Conservation (phyloP, 2,329 filamentous ascomycete species). For the Colletotrichum salicis region DNA sequence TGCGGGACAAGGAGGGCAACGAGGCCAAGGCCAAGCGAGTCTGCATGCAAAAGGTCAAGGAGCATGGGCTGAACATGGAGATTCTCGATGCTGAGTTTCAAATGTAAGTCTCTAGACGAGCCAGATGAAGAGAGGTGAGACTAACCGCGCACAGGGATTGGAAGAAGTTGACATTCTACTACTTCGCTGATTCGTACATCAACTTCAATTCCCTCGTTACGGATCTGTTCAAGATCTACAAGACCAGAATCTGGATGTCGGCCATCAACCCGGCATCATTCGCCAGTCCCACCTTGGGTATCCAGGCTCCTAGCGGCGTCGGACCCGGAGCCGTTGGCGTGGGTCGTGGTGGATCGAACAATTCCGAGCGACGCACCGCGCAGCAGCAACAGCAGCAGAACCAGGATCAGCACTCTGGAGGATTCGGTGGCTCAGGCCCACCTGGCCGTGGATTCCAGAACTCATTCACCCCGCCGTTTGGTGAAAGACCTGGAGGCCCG, state of each 20-base stretch:
- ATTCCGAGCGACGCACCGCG: constrained; percentile 58
- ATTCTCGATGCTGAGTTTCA: constrained; percentile 99
- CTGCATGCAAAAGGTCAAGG: constrained; percentile 95
- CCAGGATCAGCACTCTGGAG: constrained; percentile 45
- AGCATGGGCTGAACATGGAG: constrained; percentile 96
- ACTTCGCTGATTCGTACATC: constrained; percentile 97
- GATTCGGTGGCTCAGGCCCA: constrained; percentile 50
- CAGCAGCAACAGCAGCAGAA: constrained; percentile 52
- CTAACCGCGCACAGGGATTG: constrained; percentile 75
- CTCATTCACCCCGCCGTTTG: constrained; percentile 54
- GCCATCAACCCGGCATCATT: constrained; percentile 98
- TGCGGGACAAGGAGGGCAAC: constrained; percentile 96
- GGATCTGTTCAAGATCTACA: constrained; percentile 99
- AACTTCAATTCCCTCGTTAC: constrained; percentile 99
- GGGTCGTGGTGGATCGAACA: constrained; percentile 51
- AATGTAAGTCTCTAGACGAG: constrained; percentile 74
- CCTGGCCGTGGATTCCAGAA: constrained; percentile 55
- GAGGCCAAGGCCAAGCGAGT: constrained; percentile 97
- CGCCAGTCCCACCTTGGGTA: constrained; percentile 78
- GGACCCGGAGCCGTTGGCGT: constrained; percentile 73
- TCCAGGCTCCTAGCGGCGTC: constrained; percentile 75
- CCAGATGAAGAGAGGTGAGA: neutral
- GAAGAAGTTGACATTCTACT: constrained; percentile 99
- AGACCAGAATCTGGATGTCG: constrained; percentile 99
- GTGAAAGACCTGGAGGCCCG: constrained; percentile 52